Base-by-base conservation (phyloP, 2,329 filamentous ascomycete species). In the Exophiala dermatitidis region DNA sequence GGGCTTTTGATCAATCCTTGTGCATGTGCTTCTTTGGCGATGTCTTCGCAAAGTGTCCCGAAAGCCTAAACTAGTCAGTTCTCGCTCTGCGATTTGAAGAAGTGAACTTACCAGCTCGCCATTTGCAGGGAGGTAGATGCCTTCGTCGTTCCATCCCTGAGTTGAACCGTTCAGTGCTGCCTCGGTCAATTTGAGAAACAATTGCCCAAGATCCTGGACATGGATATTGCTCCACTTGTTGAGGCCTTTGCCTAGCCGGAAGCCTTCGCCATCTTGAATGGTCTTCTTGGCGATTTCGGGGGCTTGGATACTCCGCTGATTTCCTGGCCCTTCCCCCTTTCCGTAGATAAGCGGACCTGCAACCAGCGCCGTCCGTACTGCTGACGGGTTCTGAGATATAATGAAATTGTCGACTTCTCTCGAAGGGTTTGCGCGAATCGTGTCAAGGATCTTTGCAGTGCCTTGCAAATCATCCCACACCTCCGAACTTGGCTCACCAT, bases 291-390 rank as follows among this genome's bases (percentile, higher is more conserved):
- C 68, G 38, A 81, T 62, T 34, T 66, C 61, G 0, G 76, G 74
- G 1, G 78, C 68, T 61, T 81, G 77, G 10, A 76, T 68, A 58
- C 75, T 78, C 54, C 74, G 69, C 53, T 66, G 70, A 63, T 80
- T 81, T 37, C 70, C 67, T 0, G 74, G 66, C 0, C 79, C 79
- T 30, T 72, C 66, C 6, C 78, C 77, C 2, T 57, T 57, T 31
- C 77, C 78, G 63, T 80, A 80, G 58, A 80, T 79, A 46, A 69
- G 70, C 0, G 77, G 76, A 2, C 76, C 77, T 2, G 68, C 66
- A n/a, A 79, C 64, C 56, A 80, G 72, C 44, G 75, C 69, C 8
- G 70, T 70, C 57, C 68, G 71, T 50, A 78, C 68, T 0, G 54
- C 60, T 7, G 61, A 46, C 3, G 61, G 53, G n/a, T 64, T 65